A percentile compares a stretch with the other conserved stretches of the same genome.
phyloP scores from a whole-genome alignment of 257 asterid genomes.

The Forsythia viridissima region DNA sequence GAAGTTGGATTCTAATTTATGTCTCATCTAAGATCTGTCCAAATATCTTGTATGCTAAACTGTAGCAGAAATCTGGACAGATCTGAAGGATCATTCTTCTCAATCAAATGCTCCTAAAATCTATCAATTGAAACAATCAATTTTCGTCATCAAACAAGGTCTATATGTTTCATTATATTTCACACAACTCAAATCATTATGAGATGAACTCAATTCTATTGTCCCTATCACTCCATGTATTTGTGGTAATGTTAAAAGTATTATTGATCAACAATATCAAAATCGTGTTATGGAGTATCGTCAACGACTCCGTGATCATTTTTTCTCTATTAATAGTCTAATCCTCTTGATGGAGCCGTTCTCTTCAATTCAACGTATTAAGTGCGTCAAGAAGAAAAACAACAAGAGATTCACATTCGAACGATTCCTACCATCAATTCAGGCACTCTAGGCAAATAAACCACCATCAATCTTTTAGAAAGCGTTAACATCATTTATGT shows the following conservation, averaged over 20 bases:
- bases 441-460: background rate
- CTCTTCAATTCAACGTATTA: no score
- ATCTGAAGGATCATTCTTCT: no score
- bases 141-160: background rate
- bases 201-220: background rate
- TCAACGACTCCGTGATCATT: background rate
- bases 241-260: constrained; percentile 6
- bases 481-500: background rate
- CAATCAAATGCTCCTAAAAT: no score
- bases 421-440: background rate
- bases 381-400: no score
- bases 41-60: no score
- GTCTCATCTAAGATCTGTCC: no score
- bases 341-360: background rate
- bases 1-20: no score
- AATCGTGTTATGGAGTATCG: no score
- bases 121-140: no score
- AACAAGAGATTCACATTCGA: no score
- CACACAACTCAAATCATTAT: background rate
- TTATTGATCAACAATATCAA: background rate
- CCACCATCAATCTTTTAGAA: background rate
- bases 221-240: background rate
- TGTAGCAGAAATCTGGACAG: no score
- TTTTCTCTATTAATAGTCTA: background rate
- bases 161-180: background rate